Conservation (phyloP, 2,329 filamentous ascomycete genomes). For the Hysterium pulicare region DNA sequence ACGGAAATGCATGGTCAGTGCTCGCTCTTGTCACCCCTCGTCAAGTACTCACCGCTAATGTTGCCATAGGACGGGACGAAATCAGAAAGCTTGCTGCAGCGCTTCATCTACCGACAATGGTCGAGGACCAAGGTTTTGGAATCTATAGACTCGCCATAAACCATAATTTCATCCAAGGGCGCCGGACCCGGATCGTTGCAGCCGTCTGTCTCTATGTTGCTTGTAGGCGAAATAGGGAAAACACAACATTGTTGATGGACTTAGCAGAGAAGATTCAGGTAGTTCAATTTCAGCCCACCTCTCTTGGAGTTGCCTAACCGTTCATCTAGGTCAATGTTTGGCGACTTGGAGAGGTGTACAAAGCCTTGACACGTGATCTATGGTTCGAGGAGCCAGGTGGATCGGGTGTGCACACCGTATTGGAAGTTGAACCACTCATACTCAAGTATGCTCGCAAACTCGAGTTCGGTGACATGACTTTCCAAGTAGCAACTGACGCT, state of each 20-base stretch:
- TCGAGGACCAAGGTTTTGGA: conserved; percentile 37
- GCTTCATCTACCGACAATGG: conserved; percentile 35
- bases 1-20: conserved; percentile 56
- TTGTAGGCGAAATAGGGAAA: conserved; percentile 73
- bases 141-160: conserved; percentile 53
- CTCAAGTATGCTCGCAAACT: conserved; percentile 87
- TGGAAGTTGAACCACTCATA: conserved; percentile 83
- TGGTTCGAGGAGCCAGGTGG: conserved; percentile 58
- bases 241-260: conserved; percentile 91
- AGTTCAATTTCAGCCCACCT: conserved; percentile 9
- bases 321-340: conserved; percentile 74
- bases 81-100: conserved; percentile 38
- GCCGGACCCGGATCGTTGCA: conserved; percentile 77
- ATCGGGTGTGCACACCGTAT: conserved; percentile 52
- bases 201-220: conserved; percentile 90
- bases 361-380: conserved; percentile 66
- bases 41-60: background rate
- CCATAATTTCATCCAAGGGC: conserved; percentile 62
- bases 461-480: conserved; percentile 79
- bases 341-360: conserved; percentile 85
- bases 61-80: conserved; percentile 41
- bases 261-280: conserved; percentile 75
- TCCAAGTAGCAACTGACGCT: conserved; percentile 83
- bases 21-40: background rate
- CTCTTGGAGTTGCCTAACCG: background rate